These are phyloP conservation scores for Sporothrix curviconia DNA, from an alignment of 2,329 filamentous ascomycete genomes.

Conservation along the genomic window DNA sequence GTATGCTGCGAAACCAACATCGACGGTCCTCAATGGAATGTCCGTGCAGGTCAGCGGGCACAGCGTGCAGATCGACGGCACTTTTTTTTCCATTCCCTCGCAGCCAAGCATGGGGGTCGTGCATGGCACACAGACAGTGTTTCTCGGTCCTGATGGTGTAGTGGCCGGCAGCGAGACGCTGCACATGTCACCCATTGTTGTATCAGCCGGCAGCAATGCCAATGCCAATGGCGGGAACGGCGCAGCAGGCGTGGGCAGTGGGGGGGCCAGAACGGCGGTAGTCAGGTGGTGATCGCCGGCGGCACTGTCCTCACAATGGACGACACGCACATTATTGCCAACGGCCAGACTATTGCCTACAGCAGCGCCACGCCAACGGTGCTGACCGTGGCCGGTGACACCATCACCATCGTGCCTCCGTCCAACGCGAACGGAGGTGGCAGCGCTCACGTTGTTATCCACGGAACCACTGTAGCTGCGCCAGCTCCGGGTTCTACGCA, in stretches of 20 bases:
- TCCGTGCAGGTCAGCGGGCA: constrained; percentile 37
- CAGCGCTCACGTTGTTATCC: constrained; percentile 33
- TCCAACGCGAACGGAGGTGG: not conserved
- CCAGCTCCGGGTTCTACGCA: constrained; percentile 30
- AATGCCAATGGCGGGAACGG: not conserved
- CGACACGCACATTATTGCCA: constrained; percentile 38
- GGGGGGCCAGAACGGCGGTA: constrained; percentile 15
- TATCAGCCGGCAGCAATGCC: not conserved
- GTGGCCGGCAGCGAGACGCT: constrained; percentile 33
- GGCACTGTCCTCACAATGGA: constrained; percentile 40
- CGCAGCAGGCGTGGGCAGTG: constrained; percentile 19
- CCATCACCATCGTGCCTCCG: constrained; percentile 42
- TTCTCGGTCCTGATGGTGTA: constrained; percentile 28
- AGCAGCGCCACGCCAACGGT: constrained; percentile 29
- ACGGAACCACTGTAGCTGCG: constrained; percentile 39
- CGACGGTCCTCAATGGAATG: constrained; percentile 33
- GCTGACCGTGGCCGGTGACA: constrained; percentile 43
- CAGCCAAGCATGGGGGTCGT: constrained; percentile 32
- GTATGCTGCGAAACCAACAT: constrained; percentile 31
- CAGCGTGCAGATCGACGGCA: constrained; percentile 36
- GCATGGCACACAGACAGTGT: constrained; percentile 28
- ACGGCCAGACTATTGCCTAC: constrained; percentile 38
- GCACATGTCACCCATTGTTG: constrained; percentile 23
- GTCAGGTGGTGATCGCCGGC: constrained; percentile 41
- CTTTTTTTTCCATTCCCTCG: constrained; percentile 35